Conservation (phyloP, 495 filamentous ascomycete genomes). For the Xylaria telfairii region DNA sequence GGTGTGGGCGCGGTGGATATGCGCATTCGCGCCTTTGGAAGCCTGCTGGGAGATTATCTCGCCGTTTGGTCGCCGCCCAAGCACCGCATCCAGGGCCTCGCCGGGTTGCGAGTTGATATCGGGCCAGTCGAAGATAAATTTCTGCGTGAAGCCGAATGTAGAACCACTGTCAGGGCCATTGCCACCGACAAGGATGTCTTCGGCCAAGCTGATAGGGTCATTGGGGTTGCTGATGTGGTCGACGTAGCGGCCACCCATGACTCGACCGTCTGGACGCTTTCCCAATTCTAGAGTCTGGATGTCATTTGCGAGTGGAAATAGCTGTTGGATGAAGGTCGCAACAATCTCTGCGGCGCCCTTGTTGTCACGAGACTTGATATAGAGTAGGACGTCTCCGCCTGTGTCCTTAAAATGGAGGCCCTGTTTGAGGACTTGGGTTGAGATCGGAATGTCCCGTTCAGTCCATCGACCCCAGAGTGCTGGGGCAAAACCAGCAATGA, state of each 20-base stretch:
- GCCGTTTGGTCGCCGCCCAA: slow-evolving; percentile 24
- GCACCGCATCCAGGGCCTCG: slow-evolving; percentile 17
- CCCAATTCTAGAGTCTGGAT: slow-evolving; percentile 17
- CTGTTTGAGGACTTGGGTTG: slow-evolving; percentile 16
- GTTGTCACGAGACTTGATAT: slow-evolving; percentile 18
- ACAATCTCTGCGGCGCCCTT: slow-evolving; percentile 8
- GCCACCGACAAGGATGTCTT: slow-evolving; percentile 22
- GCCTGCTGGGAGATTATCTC: slow-evolving; percentile 28
- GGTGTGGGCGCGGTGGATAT: slow-evolving; percentile 24
- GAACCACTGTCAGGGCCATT: slow-evolving; percentile 6
- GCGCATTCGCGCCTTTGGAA: slow-evolving; percentile 1
- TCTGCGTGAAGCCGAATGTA: slow-evolving; percentile 25
- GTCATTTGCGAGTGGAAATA: slow-evolving; percentile 12
- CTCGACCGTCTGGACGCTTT: slow-evolving; percentile 24
- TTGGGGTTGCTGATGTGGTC: slow-evolving; percentile 31
- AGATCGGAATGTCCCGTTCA: slow-evolving; percentile 18
- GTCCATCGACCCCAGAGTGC: slow-evolving; percentile 25
- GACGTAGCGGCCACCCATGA: slow-evolving; percentile 27
- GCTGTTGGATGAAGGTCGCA: slow-evolving; percentile 6
- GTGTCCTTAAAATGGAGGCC: slow-evolving; percentile 27
- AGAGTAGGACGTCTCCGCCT: slow-evolving; percentile 25
- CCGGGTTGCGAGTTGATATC: slow-evolving; percentile 24
- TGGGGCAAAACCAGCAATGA: slow-evolving; percentile 24
- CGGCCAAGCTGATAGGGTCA: slow-evolving; percentile 28
- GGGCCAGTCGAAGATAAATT: slow-evolving; percentile 26